Evolutionary conservation across 208 protist species (phyloP), one percentile per base, ranked within the genome.

Genomic region (Trichomonas gallinae): DNA sequence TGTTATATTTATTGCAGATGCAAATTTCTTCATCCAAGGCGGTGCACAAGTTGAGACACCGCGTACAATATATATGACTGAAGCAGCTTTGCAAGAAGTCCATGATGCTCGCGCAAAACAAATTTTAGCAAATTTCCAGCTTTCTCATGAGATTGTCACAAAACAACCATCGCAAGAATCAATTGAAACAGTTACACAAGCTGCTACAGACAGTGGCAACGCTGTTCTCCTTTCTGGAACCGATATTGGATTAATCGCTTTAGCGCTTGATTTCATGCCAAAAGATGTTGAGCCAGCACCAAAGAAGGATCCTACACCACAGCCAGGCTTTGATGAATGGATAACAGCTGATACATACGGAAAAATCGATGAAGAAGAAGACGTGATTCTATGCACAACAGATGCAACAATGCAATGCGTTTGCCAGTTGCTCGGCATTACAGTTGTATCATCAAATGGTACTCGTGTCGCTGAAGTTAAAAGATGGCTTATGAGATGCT

Each of bases 381-480:
- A 34, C n/a, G 87, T 93, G 15, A 38, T 51, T 93, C 44, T 93
- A 49, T 93, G 87, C n/a, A 93, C 87, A 38, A 31, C 40, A 34
- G 87, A 93, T 93, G 87, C 87, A 6, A 93, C 87, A 48, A 93
- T 93, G 87, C 87, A 93, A 51, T 93, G 87, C n/a, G 44, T 93
- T 44, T 4, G 40, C 8, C 15, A 48, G 40, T 13, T 93, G 34
- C 40, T 93, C 9, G 87, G 87, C 17, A 93, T 93, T 31, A 42
- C 42, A 34, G 87, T 93, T 51, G 44, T 93, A 36, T 93, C 87
- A n/a, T 44, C 87, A 51, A 93, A 38, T 15, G 87, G 87, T 6
- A 21, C 42, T 21, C 40, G 44, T 8, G 44, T 93, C 26, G 87
- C 87, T 15, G 87, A 93, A 93, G 87, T 93, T 38, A 93, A 93